Percentiles rank a stretch among this genome's conserved stretches.
Conservation (phyloP, 2,329 filamentous ascomycete genomes). For the Helotiales sp. region DNA sequence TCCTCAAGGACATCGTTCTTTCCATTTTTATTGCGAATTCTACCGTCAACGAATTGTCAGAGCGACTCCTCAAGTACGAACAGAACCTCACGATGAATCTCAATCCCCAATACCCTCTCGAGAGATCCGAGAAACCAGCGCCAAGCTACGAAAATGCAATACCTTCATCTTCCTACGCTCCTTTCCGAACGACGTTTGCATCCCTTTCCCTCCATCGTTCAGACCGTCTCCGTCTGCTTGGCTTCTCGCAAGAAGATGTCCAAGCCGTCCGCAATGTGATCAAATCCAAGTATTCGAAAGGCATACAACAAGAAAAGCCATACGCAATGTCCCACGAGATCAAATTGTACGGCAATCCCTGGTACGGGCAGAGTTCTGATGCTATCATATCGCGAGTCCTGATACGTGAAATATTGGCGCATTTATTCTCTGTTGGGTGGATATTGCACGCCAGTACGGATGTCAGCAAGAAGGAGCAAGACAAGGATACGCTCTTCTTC, state of each 20-base stretch:
- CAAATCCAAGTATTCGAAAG: conserved; percentile 30
- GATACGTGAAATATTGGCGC: conserved; percentile 35
- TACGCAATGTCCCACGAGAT: conserved; percentile 39
- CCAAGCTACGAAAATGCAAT: too few species aligned
- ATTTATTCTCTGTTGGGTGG: conserved; percentile 40
- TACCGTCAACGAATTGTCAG: too few species aligned
- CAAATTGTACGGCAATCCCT: conserved; percentile 39
- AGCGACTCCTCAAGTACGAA: too few species aligned
- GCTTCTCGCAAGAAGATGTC: conserved; percentile 35
- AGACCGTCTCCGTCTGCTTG: conserved; percentile 39
- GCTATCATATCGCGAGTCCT: conserved; percentile 35
- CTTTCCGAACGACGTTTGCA: conserved; percentile 32
- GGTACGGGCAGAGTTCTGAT: conserved; percentile 32
- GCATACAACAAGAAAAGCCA: conserved; percentile 34
- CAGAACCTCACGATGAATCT: too few species aligned
- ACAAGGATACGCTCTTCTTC: conserved; percentile 41
- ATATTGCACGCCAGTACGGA: conserved; percentile 39
- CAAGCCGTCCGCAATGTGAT: conserved; percentile 31
- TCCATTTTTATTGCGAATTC: too few species aligned
- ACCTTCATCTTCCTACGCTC: conserved; percentile 17
- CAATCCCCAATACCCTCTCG: too few species aligned
- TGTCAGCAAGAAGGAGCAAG: conserved; percentile 34
- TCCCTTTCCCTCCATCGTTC: conserved; percentile 34
- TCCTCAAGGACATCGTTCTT: too few species aligned
- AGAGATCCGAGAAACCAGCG: too few species aligned